Conservation (phyloP, 768 basidiomycete species). For the Phaffia tasmanica region DNA sequence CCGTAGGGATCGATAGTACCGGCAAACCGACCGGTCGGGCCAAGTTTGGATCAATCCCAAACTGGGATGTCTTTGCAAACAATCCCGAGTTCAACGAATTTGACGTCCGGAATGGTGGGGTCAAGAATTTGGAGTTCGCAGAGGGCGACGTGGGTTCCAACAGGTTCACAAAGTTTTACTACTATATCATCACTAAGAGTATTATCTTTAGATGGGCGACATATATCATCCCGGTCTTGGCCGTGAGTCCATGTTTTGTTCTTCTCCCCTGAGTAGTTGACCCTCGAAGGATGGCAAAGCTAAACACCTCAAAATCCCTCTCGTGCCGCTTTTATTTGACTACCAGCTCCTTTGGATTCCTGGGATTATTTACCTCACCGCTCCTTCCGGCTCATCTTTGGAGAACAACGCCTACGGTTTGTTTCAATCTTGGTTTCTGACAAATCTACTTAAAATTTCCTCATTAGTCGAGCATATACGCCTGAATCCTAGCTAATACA, state of each 20-base stretch:
- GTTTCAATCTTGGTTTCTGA: neutral
- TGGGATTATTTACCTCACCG: conserved; percentile 53
- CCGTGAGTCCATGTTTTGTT: conserved; percentile 19
- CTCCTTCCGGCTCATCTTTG: conserved; percentile 28
- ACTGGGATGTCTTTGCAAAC: too few relatives aligned
- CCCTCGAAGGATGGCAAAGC: conserved; percentile 42
- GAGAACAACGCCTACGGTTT: conserved; percentile 7
- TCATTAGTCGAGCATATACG: too few relatives aligned
- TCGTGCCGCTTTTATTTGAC: neutral
- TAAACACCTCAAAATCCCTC: neutral
- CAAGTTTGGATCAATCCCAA: too few relatives aligned
- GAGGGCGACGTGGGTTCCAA: conserved; percentile 17
- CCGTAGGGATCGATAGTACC: too few relatives aligned
- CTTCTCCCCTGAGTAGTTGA: conserved; percentile 47
- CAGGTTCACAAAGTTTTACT: conserved; percentile 17
- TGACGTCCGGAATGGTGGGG: conserved; percentile 17
- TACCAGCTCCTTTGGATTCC: conserved; percentile 39
- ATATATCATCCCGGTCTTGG: conserved; percentile 59
- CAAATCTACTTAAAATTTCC: too few relatives aligned
- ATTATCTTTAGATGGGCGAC: conserved; percentile 69
- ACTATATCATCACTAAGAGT: conserved; percentile 55
- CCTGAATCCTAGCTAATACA: too few relatives aligned
- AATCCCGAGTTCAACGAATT: neutral
- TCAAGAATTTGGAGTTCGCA: conserved; percentile 14
- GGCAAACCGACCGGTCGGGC: too few relatives aligned